These are phyloP conservation scores for Diaporthe citrichinensis DNA, from an alignment of 2,329 filamentous ascomycete genomes.

Conservation along the genomic window DNA sequence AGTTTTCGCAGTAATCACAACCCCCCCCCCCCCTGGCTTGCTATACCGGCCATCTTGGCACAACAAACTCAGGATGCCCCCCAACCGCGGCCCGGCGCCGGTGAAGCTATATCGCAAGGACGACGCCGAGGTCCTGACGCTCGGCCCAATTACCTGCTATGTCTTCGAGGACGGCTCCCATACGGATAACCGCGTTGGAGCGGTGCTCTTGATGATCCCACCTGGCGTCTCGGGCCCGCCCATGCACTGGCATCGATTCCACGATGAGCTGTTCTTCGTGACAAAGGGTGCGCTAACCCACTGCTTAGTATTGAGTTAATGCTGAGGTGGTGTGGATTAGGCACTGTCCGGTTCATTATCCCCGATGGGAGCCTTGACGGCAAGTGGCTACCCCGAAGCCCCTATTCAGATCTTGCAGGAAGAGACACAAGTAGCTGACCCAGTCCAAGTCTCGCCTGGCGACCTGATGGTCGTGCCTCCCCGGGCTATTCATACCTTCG, in stretches of 20 bases:
- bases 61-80: conserved; percentile 47
- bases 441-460: conserved; percentile 43
- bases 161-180: conserved; percentile 53
- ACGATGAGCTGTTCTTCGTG: conserved; percentile 55
- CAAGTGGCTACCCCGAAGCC: conserved; percentile 30
- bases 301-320: neutral
- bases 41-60: neutral
- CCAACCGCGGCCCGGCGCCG: conserved; percentile 49
- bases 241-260: conserved; percentile 56
- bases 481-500: conserved; percentile 53
- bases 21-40: neutral
- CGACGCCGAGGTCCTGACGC: conserved; percentile 49
- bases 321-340: conserved; percentile 35
- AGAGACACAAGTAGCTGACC: conserved; percentile 43
- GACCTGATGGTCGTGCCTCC: conserved; percentile 55
- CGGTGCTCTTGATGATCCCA: conserved; percentile 51
- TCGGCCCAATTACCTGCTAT: conserved; percentile 53
- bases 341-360: conserved; percentile 51
- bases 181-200: conserved; percentile 53
- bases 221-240: conserved; percentile 51
- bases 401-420: neutral
- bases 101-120: conserved; percentile 50
- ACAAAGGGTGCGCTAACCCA: conserved; percentile 48
- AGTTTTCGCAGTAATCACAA: too few relatives aligned
- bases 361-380: conserved; percentile 47